Evolutionary conservation across 2,329 filamentous ascomycete species (phyloP), one percentile per base, ranked within the genome.

Genomic region (Pseudogymnoascus sp.): DNA sequence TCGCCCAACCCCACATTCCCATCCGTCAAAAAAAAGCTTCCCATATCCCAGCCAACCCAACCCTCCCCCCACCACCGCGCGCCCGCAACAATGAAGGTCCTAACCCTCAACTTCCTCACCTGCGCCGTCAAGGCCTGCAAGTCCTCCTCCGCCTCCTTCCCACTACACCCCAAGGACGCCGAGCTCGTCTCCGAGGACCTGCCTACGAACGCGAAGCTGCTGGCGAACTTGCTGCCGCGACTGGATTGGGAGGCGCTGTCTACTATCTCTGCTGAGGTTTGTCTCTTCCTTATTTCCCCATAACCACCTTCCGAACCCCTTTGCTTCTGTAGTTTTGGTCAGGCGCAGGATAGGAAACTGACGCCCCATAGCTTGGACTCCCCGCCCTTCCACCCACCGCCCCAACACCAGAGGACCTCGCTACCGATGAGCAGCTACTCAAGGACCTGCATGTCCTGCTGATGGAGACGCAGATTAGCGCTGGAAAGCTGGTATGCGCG

Each of bases 101-200:
- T 97, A 61, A 97, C 92, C 65, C 88, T 96, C 71, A 97, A 97
- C 78, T 99, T 99, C 77, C 81, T 97, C 67, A 95, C 91, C 71
- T 99, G 95, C 81, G 93, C 95, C 65, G 89, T 96, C 74, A 97
- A 97, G 81, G 82, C 89, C 63, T 99, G 95, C 88, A 96, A 96
- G 78, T 84, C 86, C 63, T 87, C 88, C 33, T 81, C 88, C 5
- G 79, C 83, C 61, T 91, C 91, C 23, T 97, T 96, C 73, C 95
- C 95, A 2, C 83, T 99, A 14, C 95, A 97, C 75, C 93, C 95
- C 62, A 88, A 88, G 71, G 92, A 97, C 71, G 93, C 91, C 61
- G 92, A 96, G 75, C 87, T 99, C 23, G 92, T 93, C 68, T 87
- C 92, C 71, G 83, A 90, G 69, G 90, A 96, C 69, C 79, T 93